Evolutionary conservation across 805 yeast species (phyloP).

Genomic region (Wickerhamomyces canadensis): DNA sequence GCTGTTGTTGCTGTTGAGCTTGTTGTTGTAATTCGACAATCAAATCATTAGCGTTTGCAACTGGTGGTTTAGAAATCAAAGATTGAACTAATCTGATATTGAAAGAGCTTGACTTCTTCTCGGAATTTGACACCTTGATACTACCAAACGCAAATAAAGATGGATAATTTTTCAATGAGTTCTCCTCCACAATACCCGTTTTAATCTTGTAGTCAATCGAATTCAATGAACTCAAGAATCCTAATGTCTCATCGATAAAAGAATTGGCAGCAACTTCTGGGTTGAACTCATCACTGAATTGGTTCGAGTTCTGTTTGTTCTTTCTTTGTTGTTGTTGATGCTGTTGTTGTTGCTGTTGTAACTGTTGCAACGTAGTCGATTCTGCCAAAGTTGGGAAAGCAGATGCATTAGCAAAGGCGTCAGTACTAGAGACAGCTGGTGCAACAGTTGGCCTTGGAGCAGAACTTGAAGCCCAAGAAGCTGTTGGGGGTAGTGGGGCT

Average conservation of each 20-base stretch:
- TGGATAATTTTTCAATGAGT: constrained; percentile 26
- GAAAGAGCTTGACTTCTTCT: constrained; percentile 24
- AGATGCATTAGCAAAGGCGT: constrained; percentile 39
- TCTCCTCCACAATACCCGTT: constrained; percentile 24
- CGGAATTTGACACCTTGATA: constrained; percentile 25
- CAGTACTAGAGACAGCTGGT: constrained; percentile 26
- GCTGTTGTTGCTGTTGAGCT: constrained; percentile 6
- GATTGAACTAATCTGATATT: constrained; percentile 30
- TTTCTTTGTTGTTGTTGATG: constrained; percentile 20
- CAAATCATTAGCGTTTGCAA: constrained; percentile 1
- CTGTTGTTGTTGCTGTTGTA: constrained; percentile 27
- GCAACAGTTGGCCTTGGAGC: constrained; percentile 13
- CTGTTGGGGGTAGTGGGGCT: constrained; percentile 63
- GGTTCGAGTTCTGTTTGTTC: constrained; percentile 19
- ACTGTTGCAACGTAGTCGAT: constrained; percentile 28
- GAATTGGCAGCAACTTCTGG: constrained; percentile 41
- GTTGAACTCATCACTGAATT: constrained; percentile 22
- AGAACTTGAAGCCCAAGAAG: constrained; percentile 50
- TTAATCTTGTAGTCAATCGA: constrained; percentile 35
- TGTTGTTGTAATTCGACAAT: constrained; percentile 8
- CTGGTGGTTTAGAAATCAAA: constrained; percentile 28
- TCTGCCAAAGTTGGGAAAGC: constrained; percentile 59
- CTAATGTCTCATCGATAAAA: constrained; percentile 44
- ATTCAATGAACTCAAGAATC: constrained; percentile 33
- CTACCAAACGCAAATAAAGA: constrained; percentile 45